Conservation (phyloP, 345 rosid species). For the Pugionium dolabratum region DNA sequence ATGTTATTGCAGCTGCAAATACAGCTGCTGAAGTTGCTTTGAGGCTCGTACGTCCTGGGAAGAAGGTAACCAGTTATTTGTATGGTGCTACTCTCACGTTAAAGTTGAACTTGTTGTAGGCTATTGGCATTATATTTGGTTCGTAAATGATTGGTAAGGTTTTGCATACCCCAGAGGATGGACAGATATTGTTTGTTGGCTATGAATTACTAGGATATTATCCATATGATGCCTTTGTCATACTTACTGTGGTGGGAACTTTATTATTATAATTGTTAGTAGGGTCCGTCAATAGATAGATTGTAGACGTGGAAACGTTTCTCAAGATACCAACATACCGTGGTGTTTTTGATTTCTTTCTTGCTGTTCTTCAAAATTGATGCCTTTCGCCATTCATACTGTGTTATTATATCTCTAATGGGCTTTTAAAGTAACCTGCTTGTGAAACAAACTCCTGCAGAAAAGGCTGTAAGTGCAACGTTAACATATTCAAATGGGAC, state of each 20-base stretch:
- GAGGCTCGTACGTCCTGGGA: slow-evolving; percentile 97
- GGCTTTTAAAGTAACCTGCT: too few species aligned
- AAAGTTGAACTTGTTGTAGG: not conserved
- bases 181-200: slow-evolving; percentile 43
- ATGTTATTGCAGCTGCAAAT: slow-evolving; percentile 89
- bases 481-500: too few species aligned
- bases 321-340: too few species aligned
- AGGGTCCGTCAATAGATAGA: not conserved
- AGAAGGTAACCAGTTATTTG: slow-evolving; percentile 54
- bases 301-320: not conserved
- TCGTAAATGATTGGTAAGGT: not conserved
- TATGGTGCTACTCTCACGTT: not conserved
- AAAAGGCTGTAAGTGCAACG: too few species aligned
- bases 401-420: too few species aligned
- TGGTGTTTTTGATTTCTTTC: too few species aligned
- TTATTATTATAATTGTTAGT: not conserved
- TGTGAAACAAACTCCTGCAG: too few species aligned
- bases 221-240: slow-evolving; percentile 79
- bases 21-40: slow-evolving; percentile 98
- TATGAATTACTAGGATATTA: slow-evolving; percentile 44
- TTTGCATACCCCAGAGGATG: slow-evolving; percentile 59
- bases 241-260: slow-evolving; percentile 80
- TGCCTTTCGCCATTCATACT: too few species aligned
- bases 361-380: too few species aligned
- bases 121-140: not conserved